These are phyloP conservation scores for Hypoxylon sp. DNA, from an alignment of 2,329 filamentous ascomycete genomes.

Conservation along the genomic window DNA sequence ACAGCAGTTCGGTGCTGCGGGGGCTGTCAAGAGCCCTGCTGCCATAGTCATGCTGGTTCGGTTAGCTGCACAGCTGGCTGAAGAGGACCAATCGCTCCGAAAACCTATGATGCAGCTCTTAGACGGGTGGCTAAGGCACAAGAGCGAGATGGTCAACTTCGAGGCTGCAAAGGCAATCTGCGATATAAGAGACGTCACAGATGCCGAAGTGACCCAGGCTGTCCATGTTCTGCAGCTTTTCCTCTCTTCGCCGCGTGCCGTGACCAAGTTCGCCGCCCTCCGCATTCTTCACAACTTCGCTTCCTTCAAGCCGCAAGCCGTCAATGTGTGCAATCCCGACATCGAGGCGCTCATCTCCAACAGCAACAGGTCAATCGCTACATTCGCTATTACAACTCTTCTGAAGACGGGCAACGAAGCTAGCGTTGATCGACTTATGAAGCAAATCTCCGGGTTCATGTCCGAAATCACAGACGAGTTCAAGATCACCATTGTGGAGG, in stretches of 20 bases:
- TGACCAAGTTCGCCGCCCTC: conserved; percentile 97
- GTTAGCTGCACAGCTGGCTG: conserved; percentile 89
- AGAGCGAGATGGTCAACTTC: conserved; percentile 99
- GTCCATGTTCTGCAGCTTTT: conserved; percentile 96
- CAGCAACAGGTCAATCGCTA: conserved; percentile 95
- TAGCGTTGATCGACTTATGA: conserved; percentile 96
- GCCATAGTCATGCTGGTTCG: conserved; percentile 92
- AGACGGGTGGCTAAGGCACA: conserved; percentile 95
- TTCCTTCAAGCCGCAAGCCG: conserved; percentile 92
- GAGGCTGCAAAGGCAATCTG: conserved; percentile 98
- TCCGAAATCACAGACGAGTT: conserved; percentile 99
- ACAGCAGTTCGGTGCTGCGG: conserved; percentile 94
- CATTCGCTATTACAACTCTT: conserved; percentile 96
- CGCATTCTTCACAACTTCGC: conserved; percentile 96
- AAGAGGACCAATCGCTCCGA: conserved; percentile 87
- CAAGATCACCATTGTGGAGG: conserved; percentile 99
- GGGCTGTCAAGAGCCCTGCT: conserved; percentile 93
- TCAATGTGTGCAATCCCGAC: conserved; percentile 93
- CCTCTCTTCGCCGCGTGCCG: conserved; percentile 91
- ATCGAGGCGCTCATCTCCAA: conserved; percentile 98
- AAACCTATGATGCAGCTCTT: conserved; percentile 98
- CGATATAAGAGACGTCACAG: conserved; percentile 90
- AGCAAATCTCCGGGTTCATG: conserved; percentile 98
- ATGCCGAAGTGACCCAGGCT: conserved; percentile 88
- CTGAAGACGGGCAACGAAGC: conserved; percentile 98